Conservation (phyloP, 345 rosid species). For the Raphanus sativus region DNA sequence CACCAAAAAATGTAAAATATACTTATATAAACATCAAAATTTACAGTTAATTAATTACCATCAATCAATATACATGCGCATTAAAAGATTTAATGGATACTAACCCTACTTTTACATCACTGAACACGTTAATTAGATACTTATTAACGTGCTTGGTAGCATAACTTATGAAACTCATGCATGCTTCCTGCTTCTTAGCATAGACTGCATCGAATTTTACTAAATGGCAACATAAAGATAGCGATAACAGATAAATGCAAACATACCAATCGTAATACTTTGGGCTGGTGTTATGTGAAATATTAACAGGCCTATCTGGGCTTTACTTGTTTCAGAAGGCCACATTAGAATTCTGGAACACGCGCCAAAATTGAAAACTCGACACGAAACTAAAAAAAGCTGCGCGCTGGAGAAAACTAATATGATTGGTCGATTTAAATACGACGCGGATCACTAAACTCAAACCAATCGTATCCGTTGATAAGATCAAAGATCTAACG, state of each 20-base stretch:
- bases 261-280: too few relatives aligned
- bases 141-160: not conserved
- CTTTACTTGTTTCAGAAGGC: not conserved
- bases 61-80: too few relatives aligned
- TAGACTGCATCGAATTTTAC: not conserved
- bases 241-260: too few relatives aligned
- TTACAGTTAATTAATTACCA: too few relatives aligned
- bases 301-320: not conserved
- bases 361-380: slow-evolving; percentile 16
- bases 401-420: not conserved
- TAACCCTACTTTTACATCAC: not conserved
- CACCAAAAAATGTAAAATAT: too few relatives aligned
- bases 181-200: not conserved
- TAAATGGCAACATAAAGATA: not conserved
- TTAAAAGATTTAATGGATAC: not conserved
- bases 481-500: slow-evolving; percentile 22
- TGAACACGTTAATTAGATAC: not conserved
- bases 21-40: too few relatives aligned
- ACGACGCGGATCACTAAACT: slow-evolving; percentile 5
- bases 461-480: not conserved
- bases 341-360: not conserved
- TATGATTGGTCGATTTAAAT: slow-evolving; percentile 1
- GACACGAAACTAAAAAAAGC: not conserved
- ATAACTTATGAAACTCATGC: not conserved
- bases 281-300: not conserved